Conservation (phyloP, 106 monocot species). For the Allium fistulosum region DNA sequence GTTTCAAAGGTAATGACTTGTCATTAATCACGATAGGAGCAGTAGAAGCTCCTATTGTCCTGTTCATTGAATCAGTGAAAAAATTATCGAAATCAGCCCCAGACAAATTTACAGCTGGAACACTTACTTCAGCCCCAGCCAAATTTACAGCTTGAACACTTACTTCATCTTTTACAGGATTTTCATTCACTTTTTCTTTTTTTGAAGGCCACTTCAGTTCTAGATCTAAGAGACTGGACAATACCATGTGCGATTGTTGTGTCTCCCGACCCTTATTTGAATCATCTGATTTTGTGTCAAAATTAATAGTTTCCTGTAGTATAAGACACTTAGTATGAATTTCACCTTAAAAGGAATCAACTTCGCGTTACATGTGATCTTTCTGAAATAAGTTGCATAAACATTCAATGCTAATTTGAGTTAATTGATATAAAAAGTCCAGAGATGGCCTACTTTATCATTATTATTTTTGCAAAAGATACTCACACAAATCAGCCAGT, state of each 20-base stretch:
- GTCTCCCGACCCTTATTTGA: constrained; percentile 25
- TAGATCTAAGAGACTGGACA: constrained; percentile 59
- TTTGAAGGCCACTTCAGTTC: constrained; percentile 43
- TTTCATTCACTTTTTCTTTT: constrained; percentile 3
- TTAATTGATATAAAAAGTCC: neutral
- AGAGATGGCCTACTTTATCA: no score
- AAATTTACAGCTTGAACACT: constrained; percentile 32
- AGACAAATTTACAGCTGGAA: constrained; percentile 34
- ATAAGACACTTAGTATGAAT: constrained; percentile 1
- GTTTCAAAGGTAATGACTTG: constrained; percentile 1
- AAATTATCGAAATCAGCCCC: constrained; percentile 62
- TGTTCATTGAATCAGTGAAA: constrained; percentile 35
- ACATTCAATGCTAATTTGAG: neutral
- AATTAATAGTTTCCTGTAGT: constrained; percentile 51
- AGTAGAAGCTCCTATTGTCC: neutral
- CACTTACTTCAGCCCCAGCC: constrained; percentile 14
- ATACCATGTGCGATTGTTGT: constrained; percentile 24
- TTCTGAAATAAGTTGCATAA: neutral
- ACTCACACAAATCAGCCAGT: no score
- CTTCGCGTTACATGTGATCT: no score
- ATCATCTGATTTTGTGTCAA: constrained; percentile 35
- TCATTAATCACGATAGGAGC: constrained; percentile 8
- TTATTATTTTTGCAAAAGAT: no score
- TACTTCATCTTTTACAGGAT: constrained; percentile 6
- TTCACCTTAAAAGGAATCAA: neutral